Conservation (phyloP, 768 basidiomycete genomes). For the Boletellus emodensis region DNA sequence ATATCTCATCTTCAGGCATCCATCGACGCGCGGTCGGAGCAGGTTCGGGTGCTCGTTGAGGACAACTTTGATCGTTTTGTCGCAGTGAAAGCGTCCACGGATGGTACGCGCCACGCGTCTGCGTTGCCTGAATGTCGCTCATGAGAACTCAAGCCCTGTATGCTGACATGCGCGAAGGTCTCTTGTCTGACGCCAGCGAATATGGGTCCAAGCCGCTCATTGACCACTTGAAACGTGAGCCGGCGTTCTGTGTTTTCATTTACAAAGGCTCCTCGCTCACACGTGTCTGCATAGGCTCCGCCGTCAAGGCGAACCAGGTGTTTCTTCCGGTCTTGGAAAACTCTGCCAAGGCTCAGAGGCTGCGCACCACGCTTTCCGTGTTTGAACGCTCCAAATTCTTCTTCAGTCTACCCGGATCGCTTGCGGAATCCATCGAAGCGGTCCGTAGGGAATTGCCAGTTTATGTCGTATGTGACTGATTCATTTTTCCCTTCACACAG, state of each 20-base stretch:
- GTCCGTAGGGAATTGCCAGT: conserved; percentile 40
- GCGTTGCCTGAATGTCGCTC: not conserved
- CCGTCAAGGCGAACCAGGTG: conserved; percentile 90
- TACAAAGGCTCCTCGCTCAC: not conserved
- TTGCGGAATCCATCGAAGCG: conserved; percentile 85
- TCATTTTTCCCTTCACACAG: conserved; percentile 40
- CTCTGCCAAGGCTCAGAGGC: conserved; percentile 87
- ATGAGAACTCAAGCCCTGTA: conserved; percentile 59
- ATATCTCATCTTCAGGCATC: conserved; percentile 69
- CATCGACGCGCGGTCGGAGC: conserved; percentile 88
- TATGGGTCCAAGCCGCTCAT: conserved; percentile 79
- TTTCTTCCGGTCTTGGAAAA: conserved; percentile 96
- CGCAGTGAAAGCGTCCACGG: conserved; percentile 94
- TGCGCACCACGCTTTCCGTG: conserved; percentile 88
- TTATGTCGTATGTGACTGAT: not conserved
- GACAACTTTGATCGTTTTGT: conserved; percentile 99
- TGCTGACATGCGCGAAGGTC: conserved; percentile 88
- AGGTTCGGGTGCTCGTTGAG: conserved; percentile 91
- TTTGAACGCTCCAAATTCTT: conserved; percentile 98
- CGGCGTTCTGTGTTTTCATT: not conserved
- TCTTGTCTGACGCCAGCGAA: conserved; percentile 71
- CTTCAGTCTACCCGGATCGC: conserved; percentile 92
- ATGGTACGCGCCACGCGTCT: conserved; percentile 50
- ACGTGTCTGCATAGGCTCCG: conserved; percentile 57
- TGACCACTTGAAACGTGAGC: conserved; percentile 80